Evolutionary conservation across 176 grass and related monocot species (phyloP), one percentile per base, ranked within the genome.

Genomic region (Carex scoparia): DNA sequence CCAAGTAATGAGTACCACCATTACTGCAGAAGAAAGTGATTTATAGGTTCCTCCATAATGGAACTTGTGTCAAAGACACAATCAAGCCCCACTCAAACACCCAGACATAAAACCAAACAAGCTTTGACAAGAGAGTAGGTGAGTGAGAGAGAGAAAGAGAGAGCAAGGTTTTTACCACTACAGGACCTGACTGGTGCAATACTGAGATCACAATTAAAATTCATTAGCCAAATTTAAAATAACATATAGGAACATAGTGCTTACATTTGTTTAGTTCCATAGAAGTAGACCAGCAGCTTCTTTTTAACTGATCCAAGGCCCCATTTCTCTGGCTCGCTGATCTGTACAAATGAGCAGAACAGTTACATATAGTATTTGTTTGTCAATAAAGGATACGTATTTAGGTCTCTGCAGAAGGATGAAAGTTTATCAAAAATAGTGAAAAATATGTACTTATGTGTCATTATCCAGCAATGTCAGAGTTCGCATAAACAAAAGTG

Each of bases 241-340:
- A 14, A 32, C 28, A 58, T 58, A 58, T 79, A 57, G 53, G 15
- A 79, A 30, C 5, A 79, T 58, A 89, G 79, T 86, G 90, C 96
- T 98, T 84, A 98, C 96, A 98, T 92, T 60, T 98, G 84, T 89
- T 98, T 92, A 82, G 96, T 98, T 89, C 96, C 96, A 87, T 98
- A 98, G 75, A 98, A 98, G 87, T 92, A 95, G 78, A 98, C 96
- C 66, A 98, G 86, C 65, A 95, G 70, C 85, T 98, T 97, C 79
- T 97, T 98, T 60, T 87, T 89, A 61, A 79, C 80, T 63, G 90
- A 89, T 73, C 83, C 10, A 69, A 87, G 65, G 65, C 90, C 90
- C 96, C 96, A 98, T 79, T 92, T 79, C 80, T 92, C 80, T 67
- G 96, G 96, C 86, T 98, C 93, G 46, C 88, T 98, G 59, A 98